phyloP scores from a whole-genome alignment of 2,329 filamentous ascomycete genomes.

The Diaporthe vexans region DNA sequence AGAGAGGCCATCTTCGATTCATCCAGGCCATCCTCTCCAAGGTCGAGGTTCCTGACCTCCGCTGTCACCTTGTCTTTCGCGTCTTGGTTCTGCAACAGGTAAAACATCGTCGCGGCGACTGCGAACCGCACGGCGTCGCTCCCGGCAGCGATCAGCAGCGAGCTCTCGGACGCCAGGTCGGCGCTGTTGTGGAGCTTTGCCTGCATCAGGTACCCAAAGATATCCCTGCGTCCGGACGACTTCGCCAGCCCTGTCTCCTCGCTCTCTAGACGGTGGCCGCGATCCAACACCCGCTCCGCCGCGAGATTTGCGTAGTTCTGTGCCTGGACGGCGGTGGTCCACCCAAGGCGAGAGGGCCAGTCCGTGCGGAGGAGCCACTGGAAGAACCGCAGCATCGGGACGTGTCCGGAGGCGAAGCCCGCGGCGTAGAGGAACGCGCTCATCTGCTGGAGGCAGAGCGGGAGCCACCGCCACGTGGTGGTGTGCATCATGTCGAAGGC shows the following conservation, averaged over 20 bases:
- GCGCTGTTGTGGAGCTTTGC: neutral
- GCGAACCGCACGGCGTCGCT: constrained; percentile 17
- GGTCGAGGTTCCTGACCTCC: neutral
- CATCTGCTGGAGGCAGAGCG: constrained; percentile 13
- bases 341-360: neutral
- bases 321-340: constrained; percentile 8
- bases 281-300: neutral
- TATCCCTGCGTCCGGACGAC: neutral
- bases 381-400: neutral
- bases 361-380: constrained; percentile 9
- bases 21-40: neutral
- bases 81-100: neutral
- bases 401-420: neutral
- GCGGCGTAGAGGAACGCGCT: constrained; percentile 22
- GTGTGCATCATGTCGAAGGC: constrained; percentile 17
- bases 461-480: neutral
- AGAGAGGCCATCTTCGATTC: neutral
- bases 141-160: constrained; percentile 10
- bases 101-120: constrained; percentile 6
- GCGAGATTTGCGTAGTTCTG: constrained; percentile 3
- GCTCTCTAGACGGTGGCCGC: neutral
- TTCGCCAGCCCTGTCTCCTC: fast-evolving
- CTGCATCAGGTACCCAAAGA: constrained; percentile 6
- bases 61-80: neutral
- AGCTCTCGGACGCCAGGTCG: constrained; percentile 4